phyloP scores from a whole-genome alignment of 495 filamentous ascomycete genomes.

The Aspergillus affinis region DNA sequence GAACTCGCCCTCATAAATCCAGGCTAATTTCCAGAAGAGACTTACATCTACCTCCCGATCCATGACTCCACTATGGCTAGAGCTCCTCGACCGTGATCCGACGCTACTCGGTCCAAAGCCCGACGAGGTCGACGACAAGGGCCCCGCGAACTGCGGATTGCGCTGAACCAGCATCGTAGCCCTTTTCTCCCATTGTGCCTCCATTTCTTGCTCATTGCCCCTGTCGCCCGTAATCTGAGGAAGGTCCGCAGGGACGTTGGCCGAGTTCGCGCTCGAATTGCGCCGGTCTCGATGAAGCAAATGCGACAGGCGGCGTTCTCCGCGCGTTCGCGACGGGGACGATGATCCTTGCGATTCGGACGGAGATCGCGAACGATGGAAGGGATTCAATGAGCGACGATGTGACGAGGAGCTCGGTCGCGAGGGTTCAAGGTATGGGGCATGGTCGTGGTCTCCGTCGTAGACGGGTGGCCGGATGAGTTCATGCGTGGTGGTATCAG shows the following conservation, averaged over 20 bases:
- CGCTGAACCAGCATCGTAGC: conserved; percentile 78
- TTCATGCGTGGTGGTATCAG: conserved; percentile 78
- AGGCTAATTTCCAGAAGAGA: neutral
- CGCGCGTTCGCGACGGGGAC: conserved; percentile 28
- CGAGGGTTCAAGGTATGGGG: conserved; percentile 9
- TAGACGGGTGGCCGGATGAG: conserved; percentile 65
- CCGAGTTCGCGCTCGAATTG: conserved; percentile 57
- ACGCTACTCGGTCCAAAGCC: conserved; percentile 14
- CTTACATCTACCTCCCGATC: conserved; percentile 47
- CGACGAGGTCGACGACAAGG: conserved; percentile 21
- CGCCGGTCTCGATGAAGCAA: conserved; percentile 66
- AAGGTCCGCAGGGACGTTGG: conserved; percentile 74
- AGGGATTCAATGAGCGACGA: conserved; percentile 49
- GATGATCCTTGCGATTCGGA: conserved; percentile 33
- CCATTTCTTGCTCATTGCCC: conserved; percentile 50
- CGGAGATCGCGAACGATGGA: conserved; percentile 46
- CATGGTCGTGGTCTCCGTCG: conserved; percentile 36
- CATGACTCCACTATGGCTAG: conserved; percentile 34
- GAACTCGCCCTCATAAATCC: neutral
- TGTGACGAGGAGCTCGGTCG: conserved; percentile 35
- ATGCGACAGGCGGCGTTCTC: conserved; percentile 61
- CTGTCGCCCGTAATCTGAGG: conserved; percentile 63
- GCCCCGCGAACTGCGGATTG: conserved; percentile 49
- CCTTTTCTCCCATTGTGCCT: conserved; percentile 78
- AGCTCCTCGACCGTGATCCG: conserved; percentile 30